These are phyloP conservation scores for Dysphania ambrosioides DNA, from an alignment of 148 eudicot species.

Conservation along the genomic window DNA sequence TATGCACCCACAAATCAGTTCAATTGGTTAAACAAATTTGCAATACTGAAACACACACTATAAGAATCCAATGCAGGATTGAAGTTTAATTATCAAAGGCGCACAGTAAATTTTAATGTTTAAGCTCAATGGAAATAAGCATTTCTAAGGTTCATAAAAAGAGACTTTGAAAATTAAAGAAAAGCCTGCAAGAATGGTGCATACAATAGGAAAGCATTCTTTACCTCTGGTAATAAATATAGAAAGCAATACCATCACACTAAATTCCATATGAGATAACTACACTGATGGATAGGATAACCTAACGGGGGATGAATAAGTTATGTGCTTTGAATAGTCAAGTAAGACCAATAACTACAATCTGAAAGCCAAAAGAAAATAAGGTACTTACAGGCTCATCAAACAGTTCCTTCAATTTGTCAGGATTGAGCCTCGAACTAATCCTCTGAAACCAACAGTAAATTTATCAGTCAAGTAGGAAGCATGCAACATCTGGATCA, in stretches of 20 bases:
- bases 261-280: not conserved
- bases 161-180: not conserved
- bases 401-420: slow-evolving; percentile 39
- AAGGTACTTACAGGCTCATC: slow-evolving; percentile 39
- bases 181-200: not conserved
- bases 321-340: not conserved
- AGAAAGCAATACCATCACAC: not conserved
- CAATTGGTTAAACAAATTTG: not conserved
- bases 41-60: not conserved
- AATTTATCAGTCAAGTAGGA: not conserved
- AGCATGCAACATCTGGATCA: not conserved
- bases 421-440: slow-evolving; percentile 50
- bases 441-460: slow-evolving; percentile 35
- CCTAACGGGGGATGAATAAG: not conserved
- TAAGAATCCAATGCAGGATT: not conserved
- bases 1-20: not conserved
- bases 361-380: not conserved
- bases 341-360: not conserved
- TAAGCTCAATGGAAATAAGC: not conserved
- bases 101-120: not conserved
- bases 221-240: not conserved
- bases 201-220: not conserved
- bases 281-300: not conserved
- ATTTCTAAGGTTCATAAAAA: not conserved
- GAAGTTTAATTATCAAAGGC: too few species aligned